Percentiles rank a stretch among this genome's conserved stretches.
These are phyloP conservation scores for Lipomyces japonicus DNA, from an alignment of 805 yeast species.

Conservation along the genomic window DNA sequence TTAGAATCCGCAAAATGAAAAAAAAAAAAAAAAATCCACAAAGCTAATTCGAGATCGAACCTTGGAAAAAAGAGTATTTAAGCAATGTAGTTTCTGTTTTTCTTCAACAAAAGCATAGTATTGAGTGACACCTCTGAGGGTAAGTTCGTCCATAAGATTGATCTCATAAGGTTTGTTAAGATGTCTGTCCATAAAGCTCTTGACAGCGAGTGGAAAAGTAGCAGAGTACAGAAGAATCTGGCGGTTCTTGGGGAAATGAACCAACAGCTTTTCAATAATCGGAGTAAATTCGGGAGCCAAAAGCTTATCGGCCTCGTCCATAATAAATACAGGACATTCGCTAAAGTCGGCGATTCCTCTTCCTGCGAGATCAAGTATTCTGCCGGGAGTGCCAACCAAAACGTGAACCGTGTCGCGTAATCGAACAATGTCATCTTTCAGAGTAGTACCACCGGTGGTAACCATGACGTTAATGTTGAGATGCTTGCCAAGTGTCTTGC, in stretches of 20 bases:
- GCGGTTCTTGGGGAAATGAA: slow-evolving; percentile 70
- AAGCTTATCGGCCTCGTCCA: slow-evolving; percentile 99
- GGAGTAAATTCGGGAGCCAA: slow-evolving; percentile 83
- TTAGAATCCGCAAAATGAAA: too few relatives aligned
- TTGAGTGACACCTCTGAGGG: slow-evolving; percentile 93
- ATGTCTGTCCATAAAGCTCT: slow-evolving; percentile 86
- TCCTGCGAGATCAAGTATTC: slow-evolving; percentile 89
- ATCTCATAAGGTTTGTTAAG: slow-evolving; percentile 90
- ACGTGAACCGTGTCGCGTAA: slow-evolving; percentile 90
- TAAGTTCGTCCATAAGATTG: slow-evolving; percentile 95
- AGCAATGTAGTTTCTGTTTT: slow-evolving; percentile 90
- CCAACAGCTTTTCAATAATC: slow-evolving; percentile 80
- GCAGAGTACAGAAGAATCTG: slow-evolving; percentile 91
- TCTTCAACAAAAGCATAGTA: slow-evolving; percentile 98
- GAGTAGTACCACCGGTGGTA: slow-evolving; percentile 94
- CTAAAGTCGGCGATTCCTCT: slow-evolving; percentile 83
- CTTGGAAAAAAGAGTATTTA: slow-evolving; percentile 89
- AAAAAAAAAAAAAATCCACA: background rate
- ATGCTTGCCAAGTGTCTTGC: slow-evolving; percentile 91
- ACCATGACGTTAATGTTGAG: slow-evolving; percentile 85
- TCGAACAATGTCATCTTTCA: slow-evolving; percentile 91
- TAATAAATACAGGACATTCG: slow-evolving; percentile 80
- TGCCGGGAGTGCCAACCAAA: slow-evolving; percentile 96
- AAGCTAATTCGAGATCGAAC: background rate
- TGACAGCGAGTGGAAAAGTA: slow-evolving; percentile 92